Evolutionary conservation across 2,329 filamentous ascomycete species (phyloP).

Genomic region (Waltergamsia citrina): DNA sequence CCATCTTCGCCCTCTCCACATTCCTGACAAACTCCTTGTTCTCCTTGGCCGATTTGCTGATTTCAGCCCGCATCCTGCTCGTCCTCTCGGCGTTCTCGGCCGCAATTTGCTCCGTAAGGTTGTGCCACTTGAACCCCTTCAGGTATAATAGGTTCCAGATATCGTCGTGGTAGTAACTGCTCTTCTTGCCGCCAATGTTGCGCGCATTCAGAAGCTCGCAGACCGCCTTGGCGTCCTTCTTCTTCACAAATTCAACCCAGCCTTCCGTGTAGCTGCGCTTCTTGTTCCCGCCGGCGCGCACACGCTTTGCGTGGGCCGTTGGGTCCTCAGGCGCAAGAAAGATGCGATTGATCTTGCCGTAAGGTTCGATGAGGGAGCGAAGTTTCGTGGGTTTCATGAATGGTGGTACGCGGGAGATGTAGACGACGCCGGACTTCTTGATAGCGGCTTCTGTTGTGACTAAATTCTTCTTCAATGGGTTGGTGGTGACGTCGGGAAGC

Average conservation of each 20-base stretch:
- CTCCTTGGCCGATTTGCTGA: constrained; percentile 65
- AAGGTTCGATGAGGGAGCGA: constrained; percentile 63
- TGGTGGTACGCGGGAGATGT: constrained; percentile 74
- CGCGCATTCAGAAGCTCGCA: constrained; percentile 69
- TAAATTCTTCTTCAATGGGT: constrained; percentile 56
- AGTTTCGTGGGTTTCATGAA: constrained; percentile 82
- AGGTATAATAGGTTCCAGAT: constrained; percentile 79
- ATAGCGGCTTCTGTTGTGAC: constrained; percentile 54
- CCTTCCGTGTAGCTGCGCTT: constrained; percentile 75
- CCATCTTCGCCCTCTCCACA: constrained; percentile 70
- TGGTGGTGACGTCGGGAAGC: constrained; percentile 21
- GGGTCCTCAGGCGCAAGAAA: constrained; percentile 73
- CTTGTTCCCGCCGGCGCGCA: constrained; percentile 71
- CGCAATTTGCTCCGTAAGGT: constrained; percentile 67
- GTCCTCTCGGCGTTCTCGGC: constrained; percentile 73
- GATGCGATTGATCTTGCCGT: constrained; percentile 67
- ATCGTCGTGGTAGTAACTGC: constrained; percentile 75
- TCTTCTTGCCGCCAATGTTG: constrained; percentile 76
- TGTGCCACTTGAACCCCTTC: constrained; percentile 74
- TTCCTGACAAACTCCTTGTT: constrained; percentile 76
- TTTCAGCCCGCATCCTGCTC: constrained; percentile 68
- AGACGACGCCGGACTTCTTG: constrained; percentile 70
- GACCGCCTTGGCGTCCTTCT: constrained; percentile 67
- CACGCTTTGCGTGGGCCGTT: constrained; percentile 52
- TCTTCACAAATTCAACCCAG: constrained; percentile 75